A percentile compares a stretch with the other conserved stretches of the same genome.
phyloP scores from a whole-genome alignment of 2,329 filamentous ascomycete species.

The Pleurostoma richardsiae region DNA sequence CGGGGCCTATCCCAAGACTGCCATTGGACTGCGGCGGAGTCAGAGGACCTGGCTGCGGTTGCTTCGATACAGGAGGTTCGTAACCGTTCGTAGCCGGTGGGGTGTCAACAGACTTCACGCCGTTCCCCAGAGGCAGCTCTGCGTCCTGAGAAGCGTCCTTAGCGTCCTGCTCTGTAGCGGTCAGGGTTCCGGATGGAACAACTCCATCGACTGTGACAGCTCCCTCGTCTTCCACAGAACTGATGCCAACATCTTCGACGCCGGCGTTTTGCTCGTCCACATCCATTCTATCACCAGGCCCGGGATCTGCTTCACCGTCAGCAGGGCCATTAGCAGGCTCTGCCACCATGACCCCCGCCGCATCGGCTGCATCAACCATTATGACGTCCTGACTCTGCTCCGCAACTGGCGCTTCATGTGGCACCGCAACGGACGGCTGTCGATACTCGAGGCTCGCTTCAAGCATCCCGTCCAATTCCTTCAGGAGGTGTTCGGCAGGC shows the following conservation, averaged over 20 bases:
- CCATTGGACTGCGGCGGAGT: conserved; percentile 65
- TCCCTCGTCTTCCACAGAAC: conserved; percentile 19
- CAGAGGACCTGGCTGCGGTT: conserved; percentile 43
- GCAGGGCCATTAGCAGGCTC: conserved; percentile 28
- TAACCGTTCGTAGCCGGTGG: conserved; percentile 46
- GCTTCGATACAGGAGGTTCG: conserved; percentile 21
- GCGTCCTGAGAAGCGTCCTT: conserved; percentile 16
- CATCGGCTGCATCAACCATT: conserved; percentile 44
- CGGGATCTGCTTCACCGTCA: conserved; percentile 14
- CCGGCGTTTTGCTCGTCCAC: conserved; percentile 10
- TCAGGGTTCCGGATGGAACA: conserved; percentile 19
- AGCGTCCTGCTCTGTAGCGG: conserved; percentile 19
- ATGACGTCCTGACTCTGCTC: conserved; percentile 39
- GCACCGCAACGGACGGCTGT: conserved; percentile 29
- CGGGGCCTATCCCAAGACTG: conserved; percentile 42
- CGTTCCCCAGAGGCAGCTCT: conserved; percentile 18
- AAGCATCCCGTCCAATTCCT: conserved; percentile 69
- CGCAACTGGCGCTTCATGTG: conserved; percentile 29
- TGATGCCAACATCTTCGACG: conserved; percentile 37
- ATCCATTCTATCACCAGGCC: conserved; percentile 18
- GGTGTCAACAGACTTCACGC: conserved; percentile 29
- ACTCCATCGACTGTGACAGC: conserved; percentile 18
- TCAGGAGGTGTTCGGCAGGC: conserved; percentile 63
- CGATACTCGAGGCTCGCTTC: conserved; percentile 60
- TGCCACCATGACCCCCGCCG: conserved; percentile 41